These are phyloP conservation scores for Sphaerobolus stellatus DNA, from an alignment of 1,284 basidiomycete species.

Conservation along the genomic window DNA sequence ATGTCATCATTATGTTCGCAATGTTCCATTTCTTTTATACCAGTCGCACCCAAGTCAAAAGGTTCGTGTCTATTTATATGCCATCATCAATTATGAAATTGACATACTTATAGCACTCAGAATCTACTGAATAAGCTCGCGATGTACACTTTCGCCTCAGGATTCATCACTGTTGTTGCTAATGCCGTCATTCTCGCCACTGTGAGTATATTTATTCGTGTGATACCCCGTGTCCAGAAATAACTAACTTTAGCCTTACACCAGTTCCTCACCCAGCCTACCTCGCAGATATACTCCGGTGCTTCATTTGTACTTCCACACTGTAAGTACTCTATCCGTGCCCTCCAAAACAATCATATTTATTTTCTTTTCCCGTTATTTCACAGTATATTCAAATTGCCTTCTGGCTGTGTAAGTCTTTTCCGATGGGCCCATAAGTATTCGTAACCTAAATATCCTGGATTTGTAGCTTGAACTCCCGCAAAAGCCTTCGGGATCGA, in stretches of 20 bases:
- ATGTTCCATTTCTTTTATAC: conserved; percentile 5
- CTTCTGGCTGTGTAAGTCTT: conserved; percentile 6
- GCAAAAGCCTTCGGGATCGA: not conserved
- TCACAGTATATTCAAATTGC: conserved; percentile 3
- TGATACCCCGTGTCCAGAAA: not conserved
- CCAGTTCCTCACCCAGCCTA: not conserved
- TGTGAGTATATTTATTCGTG: not conserved
- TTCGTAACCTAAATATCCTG: not conserved
- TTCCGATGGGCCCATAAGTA: not conserved
- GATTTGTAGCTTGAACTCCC: not conserved
- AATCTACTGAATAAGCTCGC: not conserved
- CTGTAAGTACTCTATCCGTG: not conserved
- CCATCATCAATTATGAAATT: not conserved
- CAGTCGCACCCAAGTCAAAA: not conserved
- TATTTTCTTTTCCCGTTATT: not conserved
- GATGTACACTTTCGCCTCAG: conserved; percentile 1
- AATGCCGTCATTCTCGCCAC: not conserved
- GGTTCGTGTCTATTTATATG: not conserved
- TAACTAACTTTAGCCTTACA: not conserved
- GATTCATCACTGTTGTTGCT: not conserved
- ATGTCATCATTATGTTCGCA: conserved; percentile 2
- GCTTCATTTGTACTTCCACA: conserved; percentile 4
- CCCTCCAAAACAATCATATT: not conserved
- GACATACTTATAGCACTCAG: not conserved
- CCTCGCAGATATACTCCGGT: conserved; percentile 1